These are phyloP conservation scores for Leccinum truebloodii DNA, from an alignment of 768 basidiomycete genomes.

Conservation along the genomic window DNA sequence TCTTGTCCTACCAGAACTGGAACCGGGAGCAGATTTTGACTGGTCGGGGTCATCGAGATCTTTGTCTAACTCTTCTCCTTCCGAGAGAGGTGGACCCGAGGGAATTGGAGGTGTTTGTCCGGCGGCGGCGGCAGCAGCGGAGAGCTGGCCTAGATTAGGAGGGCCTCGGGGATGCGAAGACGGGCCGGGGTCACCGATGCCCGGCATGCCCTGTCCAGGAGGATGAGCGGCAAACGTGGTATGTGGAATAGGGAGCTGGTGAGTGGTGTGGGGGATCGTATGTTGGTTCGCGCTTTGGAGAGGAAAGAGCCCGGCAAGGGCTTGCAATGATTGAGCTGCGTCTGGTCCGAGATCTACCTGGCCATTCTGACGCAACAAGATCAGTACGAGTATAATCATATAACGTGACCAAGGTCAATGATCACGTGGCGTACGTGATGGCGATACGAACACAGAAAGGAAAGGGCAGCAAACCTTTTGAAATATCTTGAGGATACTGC, in stretches of 20 bases:
- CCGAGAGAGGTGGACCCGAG: slow-evolving; percentile 18
- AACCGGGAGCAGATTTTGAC: slow-evolving; percentile 24
- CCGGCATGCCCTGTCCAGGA: slow-evolving; percentile 43
- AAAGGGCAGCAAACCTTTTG: slow-evolving; percentile 48
- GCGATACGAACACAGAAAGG: slow-evolving; percentile 1
- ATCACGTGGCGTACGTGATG: slow-evolving; percentile 26
- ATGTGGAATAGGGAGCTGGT: slow-evolving; percentile 42
- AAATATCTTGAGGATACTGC: slow-evolving; percentile 59
- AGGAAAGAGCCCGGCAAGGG: slow-evolving; percentile 44
- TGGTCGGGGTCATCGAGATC: slow-evolving; percentile 34
- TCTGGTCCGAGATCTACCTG: slow-evolving; percentile 60
- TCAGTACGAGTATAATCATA: slow-evolving; percentile 12
- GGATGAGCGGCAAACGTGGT: slow-evolving; percentile 26
- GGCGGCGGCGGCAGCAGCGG: slow-evolving; percentile 44
- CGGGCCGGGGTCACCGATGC: slow-evolving; percentile 67
- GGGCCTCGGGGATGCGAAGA: slow-evolving; percentile 72
- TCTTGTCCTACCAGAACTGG: slow-evolving; percentile 43
- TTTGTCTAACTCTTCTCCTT: slow-evolving; percentile 22
- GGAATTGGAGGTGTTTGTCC: slow-evolving; percentile 40
- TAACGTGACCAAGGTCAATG: slow-evolving; percentile 24
- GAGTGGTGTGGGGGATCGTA: slow-evolving; percentile 27
- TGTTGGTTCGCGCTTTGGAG: slow-evolving; percentile 32
- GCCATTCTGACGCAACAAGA: slow-evolving; percentile 36
- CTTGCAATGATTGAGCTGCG: slow-evolving; percentile 58
- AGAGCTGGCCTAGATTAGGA: slow-evolving; percentile 61